Conservation (phyloP, 352 stramenopile species). For the Globisporangium spinosum region DNA sequence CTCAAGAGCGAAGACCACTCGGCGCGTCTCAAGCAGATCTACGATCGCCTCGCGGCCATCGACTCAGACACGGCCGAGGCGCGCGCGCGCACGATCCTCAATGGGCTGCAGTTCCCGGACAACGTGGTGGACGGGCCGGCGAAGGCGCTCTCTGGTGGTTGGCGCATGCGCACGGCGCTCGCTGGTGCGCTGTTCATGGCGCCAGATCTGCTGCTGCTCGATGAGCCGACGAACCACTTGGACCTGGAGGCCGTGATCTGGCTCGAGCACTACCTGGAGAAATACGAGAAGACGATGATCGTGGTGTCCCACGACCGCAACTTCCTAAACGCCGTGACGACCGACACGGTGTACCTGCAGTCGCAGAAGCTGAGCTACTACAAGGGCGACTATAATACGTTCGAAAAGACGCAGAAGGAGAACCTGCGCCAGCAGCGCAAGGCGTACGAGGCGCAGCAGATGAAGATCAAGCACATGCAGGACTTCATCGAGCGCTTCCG, state of each 20-base stretch:
- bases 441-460: constrained; percentile 83
- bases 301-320: constrained; percentile 95
- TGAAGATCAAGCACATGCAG: constrained; percentile 94
- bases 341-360: constrained; percentile 94
- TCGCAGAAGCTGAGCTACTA: constrained; percentile 91
- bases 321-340: constrained; percentile 96
- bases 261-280: constrained; percentile 90
- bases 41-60: constrained; percentile 87
- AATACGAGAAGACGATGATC: constrained; percentile 92
- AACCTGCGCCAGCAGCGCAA: constrained; percentile 92
- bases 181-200: constrained; percentile 94
- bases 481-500: constrained; percentile 97
- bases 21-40: constrained; percentile 71
- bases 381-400: constrained; percentile 96
- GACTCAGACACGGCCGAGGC: constrained; percentile 89
- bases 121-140: constrained; percentile 89
- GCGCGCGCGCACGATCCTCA: constrained; percentile 89
- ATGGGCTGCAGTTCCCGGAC: constrained; percentile 92
- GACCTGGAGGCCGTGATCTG: constrained; percentile 91
- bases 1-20: constrained; percentile 38
- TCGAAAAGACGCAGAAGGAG: constrained; percentile 92
- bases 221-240: constrained; percentile 93
- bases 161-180: constrained; percentile 92
- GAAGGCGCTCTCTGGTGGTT: constrained; percentile 91
- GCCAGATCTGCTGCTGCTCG: constrained; percentile 93